These are phyloP conservation scores for Coniophora puteana DNA, from an alignment of 1,284 basidiomycete genomes.

Conservation along the genomic window DNA sequence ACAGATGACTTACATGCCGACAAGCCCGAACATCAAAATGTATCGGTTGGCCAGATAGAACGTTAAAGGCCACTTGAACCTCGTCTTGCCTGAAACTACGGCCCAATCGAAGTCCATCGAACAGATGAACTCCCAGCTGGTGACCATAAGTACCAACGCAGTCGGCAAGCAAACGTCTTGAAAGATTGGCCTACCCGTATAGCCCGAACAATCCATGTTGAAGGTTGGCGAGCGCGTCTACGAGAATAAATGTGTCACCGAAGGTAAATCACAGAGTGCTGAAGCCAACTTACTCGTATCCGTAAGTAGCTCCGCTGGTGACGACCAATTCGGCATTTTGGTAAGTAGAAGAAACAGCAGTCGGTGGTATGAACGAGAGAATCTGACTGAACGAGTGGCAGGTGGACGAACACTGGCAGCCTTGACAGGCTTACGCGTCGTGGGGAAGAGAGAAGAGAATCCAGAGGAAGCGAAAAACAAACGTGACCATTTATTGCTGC, in stretches of 20 bases:
- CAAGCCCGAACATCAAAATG: slow-evolving; percentile 27
- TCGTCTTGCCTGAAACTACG: slow-evolving; percentile 24
- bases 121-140: slow-evolving; percentile 29
- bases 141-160: background rate
- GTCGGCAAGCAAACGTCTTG: background rate
- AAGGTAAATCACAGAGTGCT: too few relatives aligned
- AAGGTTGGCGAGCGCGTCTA: slow-evolving; percentile 23
- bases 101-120: slow-evolving; percentile 29
- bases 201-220: slow-evolving; percentile 25
- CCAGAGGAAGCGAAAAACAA: too few relatives aligned
- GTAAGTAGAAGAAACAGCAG: too few relatives aligned
- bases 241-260: background rate
- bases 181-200: slow-evolving; percentile 25
- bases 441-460: too few relatives aligned
- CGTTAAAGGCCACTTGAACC: slow-evolving; percentile 28
- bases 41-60: slow-evolving; percentile 30
- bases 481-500: too few relatives aligned
- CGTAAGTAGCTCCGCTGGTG: slow-evolving; percentile 16
- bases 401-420: too few relatives aligned
- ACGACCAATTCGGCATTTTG: slow-evolving; percentile 26
- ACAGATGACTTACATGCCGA: slow-evolving; percentile 24
- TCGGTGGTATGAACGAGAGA: too few relatives aligned
- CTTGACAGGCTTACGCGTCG: too few relatives aligned
- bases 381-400: too few relatives aligned
- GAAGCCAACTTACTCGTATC: slow-evolving; percentile 21